Conservation (phyloP, 2,329 filamentous ascomycete species). For the Colletotrichum coccodes region DNA sequence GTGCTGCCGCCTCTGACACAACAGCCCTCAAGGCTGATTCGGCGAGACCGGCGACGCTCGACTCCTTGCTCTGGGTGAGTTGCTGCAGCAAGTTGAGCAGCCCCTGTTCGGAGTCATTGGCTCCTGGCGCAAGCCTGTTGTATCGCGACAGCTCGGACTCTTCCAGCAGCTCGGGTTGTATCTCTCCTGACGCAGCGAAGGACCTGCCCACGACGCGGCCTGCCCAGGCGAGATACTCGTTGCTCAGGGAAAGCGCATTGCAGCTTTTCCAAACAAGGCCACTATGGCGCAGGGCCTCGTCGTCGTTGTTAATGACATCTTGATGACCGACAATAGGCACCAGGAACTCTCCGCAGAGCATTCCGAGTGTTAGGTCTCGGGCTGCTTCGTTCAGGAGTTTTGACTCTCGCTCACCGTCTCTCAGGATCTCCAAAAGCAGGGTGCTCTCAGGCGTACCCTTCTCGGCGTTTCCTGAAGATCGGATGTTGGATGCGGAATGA, state of each 20-base stretch:
- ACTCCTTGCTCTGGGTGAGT: conserved; percentile 68
- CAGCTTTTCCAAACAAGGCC: conserved; percentile 82
- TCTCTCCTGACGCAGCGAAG: conserved; percentile 79
- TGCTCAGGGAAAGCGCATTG: conserved; percentile 68
- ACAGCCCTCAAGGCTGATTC: conserved; percentile 69
- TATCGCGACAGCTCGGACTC: conserved; percentile 68
- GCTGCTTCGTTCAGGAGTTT: conserved; percentile 78
- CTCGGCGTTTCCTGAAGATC: conserved; percentile 75
- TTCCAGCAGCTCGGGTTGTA: conserved; percentile 68
- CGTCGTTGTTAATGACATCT: conserved; percentile 77
- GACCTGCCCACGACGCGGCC: conserved; percentile 85
- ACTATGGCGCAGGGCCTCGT: conserved; percentile 69
- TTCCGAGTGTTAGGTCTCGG: conserved; percentile 74
- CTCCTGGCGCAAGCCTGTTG: conserved; percentile 55
- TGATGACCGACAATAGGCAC: conserved; percentile 61
- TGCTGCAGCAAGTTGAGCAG: conserved; percentile 71
- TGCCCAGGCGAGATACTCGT: conserved; percentile 84
- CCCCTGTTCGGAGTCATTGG: conserved; percentile 69
- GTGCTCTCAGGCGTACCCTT: conserved; percentile 80
- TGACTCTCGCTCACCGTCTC: conserved; percentile 71
- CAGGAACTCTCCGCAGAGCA: conserved; percentile 81
- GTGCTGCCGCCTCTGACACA: conserved; percentile 61
- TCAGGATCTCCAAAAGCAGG: conserved; percentile 81
- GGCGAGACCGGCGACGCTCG: conserved; percentile 65
- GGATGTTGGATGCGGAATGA: conserved; percentile 73